phyloP scores from a whole-genome alignment of 345 rosid genomes.

The Syzygium jambos region DNA sequence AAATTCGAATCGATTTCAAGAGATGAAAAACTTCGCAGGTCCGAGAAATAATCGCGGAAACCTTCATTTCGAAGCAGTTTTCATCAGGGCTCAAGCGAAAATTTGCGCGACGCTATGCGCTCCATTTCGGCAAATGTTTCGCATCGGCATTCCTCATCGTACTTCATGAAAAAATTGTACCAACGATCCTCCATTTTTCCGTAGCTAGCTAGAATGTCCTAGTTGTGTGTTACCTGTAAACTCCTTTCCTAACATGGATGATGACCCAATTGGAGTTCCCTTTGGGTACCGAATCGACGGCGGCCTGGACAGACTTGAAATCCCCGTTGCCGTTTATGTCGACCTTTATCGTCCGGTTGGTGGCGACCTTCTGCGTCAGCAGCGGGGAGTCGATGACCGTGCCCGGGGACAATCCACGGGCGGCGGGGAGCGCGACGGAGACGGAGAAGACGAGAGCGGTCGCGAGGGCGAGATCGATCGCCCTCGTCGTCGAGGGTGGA shows the following conservation, averaged over 20 bases:
- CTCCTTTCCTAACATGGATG: conserved; percentile 78
- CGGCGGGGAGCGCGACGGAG: conserved; percentile 9
- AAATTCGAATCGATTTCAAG: not conserved
- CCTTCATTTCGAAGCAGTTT: not conserved
- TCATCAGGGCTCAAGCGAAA: not conserved
- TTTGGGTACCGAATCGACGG: conserved; percentile 62
- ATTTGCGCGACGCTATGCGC: not conserved
- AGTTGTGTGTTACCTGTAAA: conserved; percentile 40
- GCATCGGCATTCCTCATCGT: not conserved
- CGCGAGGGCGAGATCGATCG: not conserved
- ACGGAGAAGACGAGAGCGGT: conserved; percentile 7
- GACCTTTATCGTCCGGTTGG: conserved; percentile 63
- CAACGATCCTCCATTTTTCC: not conserved
- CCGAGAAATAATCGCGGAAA: not conserved
- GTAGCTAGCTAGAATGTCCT: not conserved
- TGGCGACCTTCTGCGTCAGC: conserved; percentile 55
- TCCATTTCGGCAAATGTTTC: accelerated
- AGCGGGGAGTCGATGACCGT: conserved; percentile 45
- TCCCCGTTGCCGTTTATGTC: conserved; percentile 79
- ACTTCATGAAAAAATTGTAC: not conserved
- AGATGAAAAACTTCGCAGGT: not conserved
- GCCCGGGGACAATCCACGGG: not conserved
- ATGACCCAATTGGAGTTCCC: conserved; percentile 65
- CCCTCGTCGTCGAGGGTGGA: not conserved
- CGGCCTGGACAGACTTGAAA: conserved; percentile 59